A percentile compares a stretch with the other conserved stretches of the same genome.
phyloP scores from a whole-genome alignment of 208 protist species.

The Histomonas meleagridis region DNA sequence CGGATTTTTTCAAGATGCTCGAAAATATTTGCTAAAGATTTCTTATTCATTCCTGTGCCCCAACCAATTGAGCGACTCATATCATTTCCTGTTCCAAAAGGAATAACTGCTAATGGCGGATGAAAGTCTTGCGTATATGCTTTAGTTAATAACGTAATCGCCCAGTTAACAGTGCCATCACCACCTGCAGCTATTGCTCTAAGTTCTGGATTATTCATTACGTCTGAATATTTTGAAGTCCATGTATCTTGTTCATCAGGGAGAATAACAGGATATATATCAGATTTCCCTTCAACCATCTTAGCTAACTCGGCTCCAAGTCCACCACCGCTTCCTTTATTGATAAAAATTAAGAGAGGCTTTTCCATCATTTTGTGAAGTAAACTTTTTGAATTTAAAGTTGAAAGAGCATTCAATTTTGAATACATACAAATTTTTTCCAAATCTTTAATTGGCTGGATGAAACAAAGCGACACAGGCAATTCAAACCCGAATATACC shows the following conservation, averaged over 20 bases:
- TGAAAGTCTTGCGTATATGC: not conserved
- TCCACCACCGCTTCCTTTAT: not conserved
- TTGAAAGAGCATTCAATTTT: too few species aligned
- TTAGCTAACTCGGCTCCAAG: not conserved
- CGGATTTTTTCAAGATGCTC: not conserved
- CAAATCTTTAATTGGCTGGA: too few species aligned
- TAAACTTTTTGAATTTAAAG: too few species aligned
- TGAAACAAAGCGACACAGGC: too few species aligned
- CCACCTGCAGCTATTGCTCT: not conserved
- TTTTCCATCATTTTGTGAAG: too few species aligned
- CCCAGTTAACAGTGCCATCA: not conserved
- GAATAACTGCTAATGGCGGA: conserved; percentile 2
- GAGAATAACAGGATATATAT: not conserved
- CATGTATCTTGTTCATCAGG: not conserved
- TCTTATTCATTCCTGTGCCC: not conserved
- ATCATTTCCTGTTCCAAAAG: conserved; percentile 22
- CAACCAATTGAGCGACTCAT: not conserved
- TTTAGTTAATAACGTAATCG: not conserved
- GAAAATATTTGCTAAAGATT: not conserved
- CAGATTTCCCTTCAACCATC: not conserved
- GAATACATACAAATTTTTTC: too few species aligned
- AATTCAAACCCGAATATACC: not conserved
- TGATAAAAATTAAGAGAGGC: not conserved
- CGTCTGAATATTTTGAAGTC: not conserved
- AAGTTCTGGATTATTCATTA: not conserved